Base-by-base conservation (phyloP, 805 yeast species). In the Pichia exigua region DNA sequence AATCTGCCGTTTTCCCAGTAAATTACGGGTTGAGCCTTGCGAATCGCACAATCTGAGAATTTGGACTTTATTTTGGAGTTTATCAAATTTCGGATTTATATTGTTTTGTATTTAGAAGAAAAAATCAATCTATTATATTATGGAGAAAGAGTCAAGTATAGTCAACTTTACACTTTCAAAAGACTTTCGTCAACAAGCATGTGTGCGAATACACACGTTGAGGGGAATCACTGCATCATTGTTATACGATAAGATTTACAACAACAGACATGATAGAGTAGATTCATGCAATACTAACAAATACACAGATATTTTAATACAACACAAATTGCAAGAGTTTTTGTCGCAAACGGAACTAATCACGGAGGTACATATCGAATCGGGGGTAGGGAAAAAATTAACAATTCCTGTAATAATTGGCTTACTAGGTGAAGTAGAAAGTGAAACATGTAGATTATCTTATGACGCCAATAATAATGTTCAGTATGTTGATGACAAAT, bases 131-230 rank as follows among this genome's bases (percentile, higher is more conserved):
- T 7, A 4, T 24, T 24, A 24, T 7, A 24, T 21, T 11, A 13
- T 43, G 20, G 53, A 50, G 7, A 43, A 32, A 24, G 27, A 38
- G 4, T 43, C 46, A 10, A 49, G 28, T 21, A 54, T 55, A 2
- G 49, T 53, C 32, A 75, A 82, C 7, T 82, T 79, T 61, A 78
- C 79, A 59, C 69, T 77, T 4, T 80, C 87, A 0, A 73, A 76
- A 52, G 87, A 82, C 54, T 61, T 83, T 20, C 72, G 75, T 38
- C 55, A 71, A 2, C 79, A 77, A 0, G 69, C 83, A 50, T 61
- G 70, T 27, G 64, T 83, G 8, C 81, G 75, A 53, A 66, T 83
- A 15, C 63, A 57, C 17, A 48, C 50, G 9, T 32, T 57, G 2
- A 46, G 54, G 17, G 63, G 63, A 17, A 28, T 55, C 15, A 48